Evolutionary conservation across 805 yeast genomes (phyloP).

Genomic region (Zygosaccharomyces kombuchaensis): DNA sequence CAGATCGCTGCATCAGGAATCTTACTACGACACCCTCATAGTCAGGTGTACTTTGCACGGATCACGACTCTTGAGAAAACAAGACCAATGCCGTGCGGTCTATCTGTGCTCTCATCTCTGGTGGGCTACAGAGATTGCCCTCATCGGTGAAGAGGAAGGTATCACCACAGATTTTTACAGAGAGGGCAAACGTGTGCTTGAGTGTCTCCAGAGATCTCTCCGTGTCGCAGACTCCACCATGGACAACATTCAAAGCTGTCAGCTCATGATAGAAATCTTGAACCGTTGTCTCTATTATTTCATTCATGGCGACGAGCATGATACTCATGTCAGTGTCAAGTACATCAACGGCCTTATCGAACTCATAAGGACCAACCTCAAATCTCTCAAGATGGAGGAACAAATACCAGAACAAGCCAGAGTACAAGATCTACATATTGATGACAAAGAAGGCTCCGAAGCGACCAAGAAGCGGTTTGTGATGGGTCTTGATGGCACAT

Average conservation of each 20-base stretch:
- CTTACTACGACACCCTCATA: constrained; percentile 65
- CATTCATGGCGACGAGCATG: constrained; percentile 37
- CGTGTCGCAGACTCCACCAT: constrained; percentile 92
- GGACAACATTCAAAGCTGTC: constrained; percentile 62
- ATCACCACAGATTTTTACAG: constrained; percentile 39
- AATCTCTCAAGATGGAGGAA: constrained; percentile 37
- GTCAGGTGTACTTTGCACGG: constrained; percentile 85
- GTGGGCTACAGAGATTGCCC: constrained; percentile 76
- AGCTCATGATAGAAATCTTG: constrained; percentile 83
- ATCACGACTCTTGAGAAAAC: constrained; percentile 80
- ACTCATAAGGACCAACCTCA: constrained; percentile 62
- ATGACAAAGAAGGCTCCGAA: constrained; percentile 22
- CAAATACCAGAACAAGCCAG: constrained; percentile 6
- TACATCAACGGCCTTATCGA: constrained; percentile 86
- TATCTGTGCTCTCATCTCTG: constrained; percentile 85
- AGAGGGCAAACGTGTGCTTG: constrained; percentile 73
- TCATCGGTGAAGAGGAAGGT: constrained; percentile 43
- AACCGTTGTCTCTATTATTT: constrained; percentile 82
- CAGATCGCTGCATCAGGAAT: constrained; percentile 43
- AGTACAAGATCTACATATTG: constrained; percentile 14
- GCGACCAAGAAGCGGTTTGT: constrained; percentile 14
- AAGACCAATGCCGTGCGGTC: constrained; percentile 89
- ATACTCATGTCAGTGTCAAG: constrained; percentile 52
- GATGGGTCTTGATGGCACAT: constrained; percentile 31
- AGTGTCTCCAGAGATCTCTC: constrained; percentile 82